These are phyloP conservation scores for Penicillium chermesinum DNA, from an alignment of 495 filamentous ascomycete genomes.

Conservation along the genomic window DNA sequence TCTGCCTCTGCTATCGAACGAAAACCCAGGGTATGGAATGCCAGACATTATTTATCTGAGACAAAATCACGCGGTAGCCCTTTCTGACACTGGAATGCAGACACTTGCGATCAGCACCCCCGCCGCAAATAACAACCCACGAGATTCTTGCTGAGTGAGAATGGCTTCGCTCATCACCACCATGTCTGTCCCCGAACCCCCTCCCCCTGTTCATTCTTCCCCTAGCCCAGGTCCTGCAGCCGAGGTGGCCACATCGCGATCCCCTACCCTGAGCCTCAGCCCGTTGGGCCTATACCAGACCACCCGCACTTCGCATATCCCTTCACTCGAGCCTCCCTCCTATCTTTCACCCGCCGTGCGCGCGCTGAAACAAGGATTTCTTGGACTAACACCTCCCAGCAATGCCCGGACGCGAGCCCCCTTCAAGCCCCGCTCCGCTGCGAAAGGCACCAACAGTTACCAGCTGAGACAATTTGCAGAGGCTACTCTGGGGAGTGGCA, in stretches of 20 bases:
- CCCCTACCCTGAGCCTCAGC: slow-evolving; percentile 16
- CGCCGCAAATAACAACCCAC: slow-evolving; percentile 12
- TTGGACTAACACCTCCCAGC: slow-evolving; percentile 53
- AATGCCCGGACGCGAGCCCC: slow-evolving; percentile 85
- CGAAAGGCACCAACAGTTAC: slow-evolving; percentile 89
- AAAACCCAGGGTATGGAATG: slow-evolving; percentile 5
- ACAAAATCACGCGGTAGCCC: slow-evolving; percentile 3
- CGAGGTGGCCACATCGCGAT: slow-evolving; percentile 11
- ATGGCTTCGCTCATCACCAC: slow-evolving; percentile 69
- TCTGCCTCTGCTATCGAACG: background rate
- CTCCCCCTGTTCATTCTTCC: slow-evolving; percentile 29
- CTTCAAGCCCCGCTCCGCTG: slow-evolving; percentile 83
- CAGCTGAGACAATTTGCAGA: slow-evolving; percentile 97
- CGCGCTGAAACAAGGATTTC: slow-evolving; percentile 32
- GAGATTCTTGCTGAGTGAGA: slow-evolving; percentile 12
- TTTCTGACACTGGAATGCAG: slow-evolving; percentile 24
- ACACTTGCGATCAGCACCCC: slow-evolving; percentile 22
- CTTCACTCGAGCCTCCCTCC: slow-evolving; percentile 34
- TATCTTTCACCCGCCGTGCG: slow-evolving; percentile 41
- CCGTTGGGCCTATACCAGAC: slow-evolving; percentile 27
- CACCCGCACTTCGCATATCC: slow-evolving; percentile 29
- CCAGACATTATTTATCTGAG: slow-evolving; percentile 1
- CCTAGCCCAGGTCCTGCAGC: slow-evolving; percentile 28
- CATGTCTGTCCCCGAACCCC: slow-evolving; percentile 55
- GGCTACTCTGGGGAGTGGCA: slow-evolving; percentile 91